phyloP scores from a whole-genome alignment of 1,139 yeast genomes.

The Candida sojae region DNA sequence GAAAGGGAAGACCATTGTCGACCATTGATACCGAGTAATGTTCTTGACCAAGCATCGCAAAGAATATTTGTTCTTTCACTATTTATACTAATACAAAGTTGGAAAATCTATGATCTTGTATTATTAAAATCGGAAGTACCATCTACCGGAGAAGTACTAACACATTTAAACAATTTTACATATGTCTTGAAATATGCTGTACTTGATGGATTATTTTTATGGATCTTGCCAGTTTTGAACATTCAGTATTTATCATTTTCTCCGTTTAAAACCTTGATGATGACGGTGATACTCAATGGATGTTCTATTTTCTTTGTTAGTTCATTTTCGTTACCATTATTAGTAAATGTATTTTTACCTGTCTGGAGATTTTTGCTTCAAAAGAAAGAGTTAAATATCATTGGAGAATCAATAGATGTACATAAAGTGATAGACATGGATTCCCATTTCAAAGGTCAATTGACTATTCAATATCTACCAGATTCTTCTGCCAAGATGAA shows the following conservation, averaged over 20 bases:
- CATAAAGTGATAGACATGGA: constrained; percentile 58
- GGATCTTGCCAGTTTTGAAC: constrained; percentile 69
- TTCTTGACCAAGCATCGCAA: constrained; percentile 83
- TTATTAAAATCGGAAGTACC: constrained; percentile 37
- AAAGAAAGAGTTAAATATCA: constrained; percentile 64
- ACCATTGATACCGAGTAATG: constrained; percentile 51
- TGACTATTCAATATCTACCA: constrained; percentile 85
- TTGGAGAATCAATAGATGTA: constrained; percentile 54
- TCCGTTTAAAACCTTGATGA: constrained; percentile 53
- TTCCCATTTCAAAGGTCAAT: constrained; percentile 79
- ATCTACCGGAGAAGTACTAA: constrained; percentile 16
- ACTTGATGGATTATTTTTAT: constrained; percentile 70
- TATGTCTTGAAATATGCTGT: constrained; percentile 71
- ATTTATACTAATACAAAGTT: constrained; percentile 75
- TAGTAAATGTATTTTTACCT: constrained; percentile 36
- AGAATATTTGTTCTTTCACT: constrained; percentile 63
- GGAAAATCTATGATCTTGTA: constrained; percentile 74
- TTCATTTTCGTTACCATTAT: constrained; percentile 36
- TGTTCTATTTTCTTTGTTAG: constrained; percentile 46
- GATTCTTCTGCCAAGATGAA: constrained; percentile 87
- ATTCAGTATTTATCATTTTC: constrained; percentile 70
- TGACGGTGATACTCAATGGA: constrained; percentile 36
- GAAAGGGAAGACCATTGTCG: constrained; percentile 1
- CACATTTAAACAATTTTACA: constrained; percentile 47
- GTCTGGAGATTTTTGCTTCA: constrained; percentile 49